Evolutionary conservation across 148 eudicot genomes (phyloP).

Genomic region (Dysphania ambrosioides): DNA sequence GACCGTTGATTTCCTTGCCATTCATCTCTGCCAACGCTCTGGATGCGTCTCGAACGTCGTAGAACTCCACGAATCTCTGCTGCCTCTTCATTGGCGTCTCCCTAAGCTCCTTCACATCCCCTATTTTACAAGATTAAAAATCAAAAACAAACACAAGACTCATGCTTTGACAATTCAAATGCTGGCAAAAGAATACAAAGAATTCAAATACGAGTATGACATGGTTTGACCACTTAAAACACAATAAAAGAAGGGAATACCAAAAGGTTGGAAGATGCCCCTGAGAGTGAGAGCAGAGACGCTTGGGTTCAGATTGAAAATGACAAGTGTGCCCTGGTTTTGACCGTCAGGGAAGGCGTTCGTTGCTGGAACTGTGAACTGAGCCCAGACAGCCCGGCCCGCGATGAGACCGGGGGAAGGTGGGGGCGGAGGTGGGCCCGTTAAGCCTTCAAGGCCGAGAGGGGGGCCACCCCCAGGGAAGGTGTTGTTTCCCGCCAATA

Average conservation of each 20-base stretch:
- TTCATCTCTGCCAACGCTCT: conserved; percentile 53
- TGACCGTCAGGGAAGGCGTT: conserved; percentile 50
- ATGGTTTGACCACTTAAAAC: too few species aligned
- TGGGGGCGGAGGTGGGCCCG: conserved; percentile 24
- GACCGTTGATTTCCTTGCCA: conserved; percentile 64
- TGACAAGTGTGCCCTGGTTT: conserved; percentile 80
- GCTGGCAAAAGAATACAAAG: too few species aligned
- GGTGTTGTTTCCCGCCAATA: conserved; percentile 4
- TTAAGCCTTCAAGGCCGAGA: too few species aligned
- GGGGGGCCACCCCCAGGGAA: not conserved
- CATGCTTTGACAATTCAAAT: too few species aligned
- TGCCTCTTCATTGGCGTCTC: conserved; percentile 67
- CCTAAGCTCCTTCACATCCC: conserved; percentile 72
- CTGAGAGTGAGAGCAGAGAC: conserved; percentile 39
- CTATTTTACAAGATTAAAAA: too few species aligned
- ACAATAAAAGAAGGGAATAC: conserved; percentile 24
- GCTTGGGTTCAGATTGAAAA: conserved; percentile 50
- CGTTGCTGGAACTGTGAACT: conserved; percentile 53
- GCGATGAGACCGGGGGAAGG: conserved; percentile 48
- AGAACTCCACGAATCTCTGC: conserved; percentile 78
- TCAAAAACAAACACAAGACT: not conserved
- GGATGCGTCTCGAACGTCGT: conserved; percentile 70
- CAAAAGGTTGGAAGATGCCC: conserved; percentile 52
- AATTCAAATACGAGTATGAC: too few species aligned
- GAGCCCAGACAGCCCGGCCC: conserved; percentile 82